Percentiles rank a stretch among this genome's conserved stretches.
Evolutionary conservation across 2,329 filamentous ascomycete genomes (phyloP).

Genomic region (Aspergillus thermomutatus): DNA sequence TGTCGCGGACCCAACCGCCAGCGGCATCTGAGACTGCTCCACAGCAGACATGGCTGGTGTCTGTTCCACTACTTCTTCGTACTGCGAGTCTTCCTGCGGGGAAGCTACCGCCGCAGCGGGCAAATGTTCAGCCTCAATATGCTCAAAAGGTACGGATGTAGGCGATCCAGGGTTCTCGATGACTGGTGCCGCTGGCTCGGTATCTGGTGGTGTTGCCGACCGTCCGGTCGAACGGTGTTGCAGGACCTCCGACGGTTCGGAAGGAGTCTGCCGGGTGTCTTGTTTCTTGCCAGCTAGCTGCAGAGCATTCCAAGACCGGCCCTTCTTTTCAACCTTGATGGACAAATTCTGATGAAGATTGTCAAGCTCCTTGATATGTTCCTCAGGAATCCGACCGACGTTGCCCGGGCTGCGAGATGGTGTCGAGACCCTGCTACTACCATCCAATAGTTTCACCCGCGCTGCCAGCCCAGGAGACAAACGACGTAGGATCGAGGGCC

Average conservation of each 20-base stretch:
- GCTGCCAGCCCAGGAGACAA: slow-evolving; percentile 42
- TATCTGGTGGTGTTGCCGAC: background rate
- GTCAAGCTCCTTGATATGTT: slow-evolving; percentile 41
- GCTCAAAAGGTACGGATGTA: background rate
- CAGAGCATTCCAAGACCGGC: slow-evolving; percentile 34
- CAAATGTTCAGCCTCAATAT: background rate
- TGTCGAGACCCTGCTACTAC: slow-evolving; percentile 26
- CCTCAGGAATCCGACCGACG: slow-evolving; percentile 40
- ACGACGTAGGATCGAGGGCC: slow-evolving; percentile 39
- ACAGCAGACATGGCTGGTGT: slow-evolving; percentile 28
- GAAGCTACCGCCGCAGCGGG: background rate
- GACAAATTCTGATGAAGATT: slow-evolving; percentile 37
- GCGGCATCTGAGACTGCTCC: slow-evolving; percentile 22
- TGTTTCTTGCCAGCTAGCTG: slow-evolving; percentile 13
- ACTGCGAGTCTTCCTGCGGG: background rate
- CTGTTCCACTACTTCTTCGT: slow-evolving; percentile 6
- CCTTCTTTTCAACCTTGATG: slow-evolving; percentile 36
- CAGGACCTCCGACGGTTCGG: slow-evolving; percentile 18
- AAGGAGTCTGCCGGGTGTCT: slow-evolving; percentile 16
- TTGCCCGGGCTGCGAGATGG: slow-evolving; percentile 22
- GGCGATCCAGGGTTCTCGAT: background rate
- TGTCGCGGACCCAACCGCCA: slow-evolving; percentile 15
- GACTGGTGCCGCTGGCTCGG: slow-evolving; percentile 1
- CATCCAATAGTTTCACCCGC: slow-evolving; percentile 41
- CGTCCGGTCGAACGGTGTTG: background rate